These are phyloP conservation scores for Nakazawaea ambrosiae DNA, from an alignment of 805 yeast genomes.

Conservation along the genomic window DNA sequence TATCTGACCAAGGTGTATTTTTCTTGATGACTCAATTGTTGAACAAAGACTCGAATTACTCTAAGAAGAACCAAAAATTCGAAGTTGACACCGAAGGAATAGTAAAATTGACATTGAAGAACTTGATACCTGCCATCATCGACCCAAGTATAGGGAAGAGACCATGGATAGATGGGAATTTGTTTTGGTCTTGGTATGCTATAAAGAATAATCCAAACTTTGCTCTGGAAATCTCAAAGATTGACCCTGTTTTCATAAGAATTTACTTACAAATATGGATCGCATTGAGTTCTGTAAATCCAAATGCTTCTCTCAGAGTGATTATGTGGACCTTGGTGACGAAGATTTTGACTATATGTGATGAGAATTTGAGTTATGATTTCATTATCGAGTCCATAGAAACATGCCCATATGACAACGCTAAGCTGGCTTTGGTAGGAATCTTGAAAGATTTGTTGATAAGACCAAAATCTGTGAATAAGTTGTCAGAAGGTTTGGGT, in stretches of 20 bases:
- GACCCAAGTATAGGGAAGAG: slow-evolving; percentile 13
- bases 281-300: slow-evolving; percentile 26
- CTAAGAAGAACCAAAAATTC: slow-evolving; percentile 11
- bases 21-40: slow-evolving; percentile 19
- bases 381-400: slow-evolving; percentile 59
- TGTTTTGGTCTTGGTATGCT: slow-evolving; percentile 31
- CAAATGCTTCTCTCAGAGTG: slow-evolving; percentile 30
- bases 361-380: slow-evolving; percentile 49
- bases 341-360: slow-evolving; percentile 50
- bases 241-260: slow-evolving; percentile 20
- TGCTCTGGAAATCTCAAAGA: slow-evolving; percentile 12
- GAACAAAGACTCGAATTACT: slow-evolving; percentile 13
- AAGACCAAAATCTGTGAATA: slow-evolving; percentile 21
- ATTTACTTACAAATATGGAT: slow-evolving; percentile 36
- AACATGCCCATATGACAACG: slow-evolving; percentile 58
- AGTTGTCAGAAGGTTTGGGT: slow-evolving; percentile 10
- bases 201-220: slow-evolving; percentile 14
- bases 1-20: slow-evolving; percentile 27
- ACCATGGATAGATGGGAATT: slow-evolving; percentile 18
- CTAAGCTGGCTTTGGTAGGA: slow-evolving; percentile 53
- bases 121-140: slow-evolving; percentile 31
- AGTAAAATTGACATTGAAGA: slow-evolving; percentile 34
- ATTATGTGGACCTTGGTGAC: slow-evolving; percentile 56
- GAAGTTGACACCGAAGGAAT: slow-evolving; percentile 20
- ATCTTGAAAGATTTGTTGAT: slow-evolving; percentile 62